A percentile compares a stretch with the other conserved stretches of the same genome.
phyloP scores from a whole-genome alignment of 2,329 filamentous ascomycete species.

The Epichloe sibirici region DNA sequence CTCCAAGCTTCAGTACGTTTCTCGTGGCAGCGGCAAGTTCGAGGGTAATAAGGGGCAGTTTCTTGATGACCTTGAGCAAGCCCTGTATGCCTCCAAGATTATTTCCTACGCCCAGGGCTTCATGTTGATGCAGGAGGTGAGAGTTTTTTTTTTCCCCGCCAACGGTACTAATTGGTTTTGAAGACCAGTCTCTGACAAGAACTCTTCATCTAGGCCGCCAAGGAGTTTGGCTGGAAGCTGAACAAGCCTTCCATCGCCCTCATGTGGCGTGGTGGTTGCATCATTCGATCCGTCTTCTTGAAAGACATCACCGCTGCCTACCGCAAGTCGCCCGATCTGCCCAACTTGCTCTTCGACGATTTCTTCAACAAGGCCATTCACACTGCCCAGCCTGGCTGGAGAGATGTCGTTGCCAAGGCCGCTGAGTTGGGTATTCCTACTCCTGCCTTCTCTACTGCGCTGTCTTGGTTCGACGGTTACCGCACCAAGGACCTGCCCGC shows the following conservation, averaged over 20 bases:
- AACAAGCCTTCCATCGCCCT: slow-evolving; percentile 99
- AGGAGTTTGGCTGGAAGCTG: slow-evolving; percentile 94
- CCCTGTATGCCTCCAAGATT: slow-evolving; percentile 98
- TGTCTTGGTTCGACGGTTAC: slow-evolving; percentile 99
- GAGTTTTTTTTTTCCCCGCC: slow-evolving; percentile 13
- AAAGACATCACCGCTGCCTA: slow-evolving; percentile 99
- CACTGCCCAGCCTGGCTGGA: slow-evolving; percentile 87
- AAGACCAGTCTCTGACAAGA: neutral
- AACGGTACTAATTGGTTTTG: neutral
- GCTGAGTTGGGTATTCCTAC: slow-evolving; percentile 92
- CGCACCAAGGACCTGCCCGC: slow-evolving; percentile 92
- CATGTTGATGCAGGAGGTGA: slow-evolving; percentile 98
- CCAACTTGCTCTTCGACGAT: slow-evolving; percentile 97
- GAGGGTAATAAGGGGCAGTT: slow-evolving; percentile 85
- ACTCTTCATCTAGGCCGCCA: slow-evolving; percentile 57
- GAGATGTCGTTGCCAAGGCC: slow-evolving; percentile 81
- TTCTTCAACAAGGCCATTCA: slow-evolving; percentile 99
- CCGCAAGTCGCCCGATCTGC: slow-evolving; percentile 83
- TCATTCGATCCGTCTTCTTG: slow-evolving; percentile 98
- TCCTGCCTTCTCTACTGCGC: slow-evolving; percentile 89
- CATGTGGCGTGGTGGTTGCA: slow-evolving; percentile 99
- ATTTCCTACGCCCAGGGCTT: slow-evolving; percentile 99
- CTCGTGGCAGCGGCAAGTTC: slow-evolving; percentile 61
- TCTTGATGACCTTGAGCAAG: slow-evolving; percentile 95
- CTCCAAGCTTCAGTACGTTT: slow-evolving; percentile 58